Percentiles rank a stretch among this genome's conserved stretches.
Evolutionary conservation across 768 basidiomycete genomes (phyloP).

Genomic region (Hemileccinum rubropunctum): DNA sequence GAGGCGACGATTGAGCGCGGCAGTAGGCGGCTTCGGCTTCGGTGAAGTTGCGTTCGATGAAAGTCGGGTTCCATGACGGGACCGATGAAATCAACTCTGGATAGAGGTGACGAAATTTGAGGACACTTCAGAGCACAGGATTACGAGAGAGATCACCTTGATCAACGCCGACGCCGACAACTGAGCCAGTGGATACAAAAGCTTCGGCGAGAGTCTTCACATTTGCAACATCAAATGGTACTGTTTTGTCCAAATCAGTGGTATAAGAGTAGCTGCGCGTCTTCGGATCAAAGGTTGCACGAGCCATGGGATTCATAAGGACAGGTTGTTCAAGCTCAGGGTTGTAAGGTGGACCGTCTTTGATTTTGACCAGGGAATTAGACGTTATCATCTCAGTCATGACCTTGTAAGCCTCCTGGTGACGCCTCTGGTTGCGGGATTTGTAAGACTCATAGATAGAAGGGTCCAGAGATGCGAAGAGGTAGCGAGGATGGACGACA

Average conservation of each 20-base stretch:
- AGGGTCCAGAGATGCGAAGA: conserved; percentile 81
- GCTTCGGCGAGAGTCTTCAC: conserved; percentile 57
- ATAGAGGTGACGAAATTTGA: conserved; percentile 4
- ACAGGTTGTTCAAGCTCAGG: conserved; percentile 84
- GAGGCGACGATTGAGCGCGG: conserved; percentile 75
- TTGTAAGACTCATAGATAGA: conserved; percentile 78
- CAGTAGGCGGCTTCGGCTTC: conserved; percentile 86
- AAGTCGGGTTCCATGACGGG: conserved; percentile 84
- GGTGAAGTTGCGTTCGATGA: conserved; percentile 92
- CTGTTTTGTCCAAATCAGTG: conserved; percentile 52
- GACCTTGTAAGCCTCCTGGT: conserved; percentile 74
- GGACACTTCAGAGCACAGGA: not conserved
- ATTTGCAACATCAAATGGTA: conserved; percentile 62
- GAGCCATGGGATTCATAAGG: conserved; percentile 88
- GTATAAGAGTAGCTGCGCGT: conserved; percentile 84
- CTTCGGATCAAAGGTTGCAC: conserved; percentile 79
- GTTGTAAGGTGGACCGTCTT: conserved; percentile 87
- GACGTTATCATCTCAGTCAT: conserved; percentile 97
- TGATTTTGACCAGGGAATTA: conserved; percentile 91
- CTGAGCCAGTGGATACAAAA: conserved; percentile 35
- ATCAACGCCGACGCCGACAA: conserved; percentile 83
- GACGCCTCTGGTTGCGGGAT: conserved; percentile 61
- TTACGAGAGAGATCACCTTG: conserved; percentile 55
- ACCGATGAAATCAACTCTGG: conserved; percentile 89
- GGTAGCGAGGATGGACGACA: conserved; percentile 86